Conservation (phyloP, 805 yeast genomes). For the Saturnispora quitensis region DNA sequence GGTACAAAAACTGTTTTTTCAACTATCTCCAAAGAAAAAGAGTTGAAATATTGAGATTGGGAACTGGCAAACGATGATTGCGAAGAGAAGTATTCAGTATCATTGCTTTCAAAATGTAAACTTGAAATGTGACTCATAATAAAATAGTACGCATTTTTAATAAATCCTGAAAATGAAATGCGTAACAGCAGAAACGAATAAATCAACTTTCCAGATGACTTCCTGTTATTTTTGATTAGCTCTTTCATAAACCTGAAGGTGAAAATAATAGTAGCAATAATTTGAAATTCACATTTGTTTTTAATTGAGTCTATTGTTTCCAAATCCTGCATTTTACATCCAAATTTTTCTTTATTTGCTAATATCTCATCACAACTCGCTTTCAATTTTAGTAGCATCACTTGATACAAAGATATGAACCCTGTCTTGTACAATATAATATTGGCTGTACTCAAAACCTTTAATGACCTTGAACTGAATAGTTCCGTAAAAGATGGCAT, state of each 20-base stretch:
- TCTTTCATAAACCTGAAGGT: constrained; percentile 3
- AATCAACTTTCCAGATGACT: neutral
- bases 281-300: constrained; percentile 1
- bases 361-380: neutral
- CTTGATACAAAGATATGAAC: constrained; percentile 1
- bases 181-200: neutral
- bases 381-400: constrained; percentile 1
- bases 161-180: neutral
- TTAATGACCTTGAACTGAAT: neutral
- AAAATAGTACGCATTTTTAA: neutral
- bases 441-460: neutral
- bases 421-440: neutral
- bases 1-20: neutral
- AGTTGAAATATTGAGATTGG: neutral
- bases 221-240: neutral
- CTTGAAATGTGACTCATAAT: neutral
- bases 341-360: neutral
- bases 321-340: neutral
- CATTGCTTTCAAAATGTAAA: neutral
- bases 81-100: neutral
- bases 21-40: neutral
- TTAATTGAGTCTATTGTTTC: neutral
- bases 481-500: neutral
- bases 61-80: neutral
- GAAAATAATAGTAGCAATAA: neutral